A percentile compares a stretch with the other conserved stretches of the same genome.
phyloP scores from a whole-genome alignment of 2,329 filamentous ascomycete genomes.

The Aureobasidium sp. region DNA sequence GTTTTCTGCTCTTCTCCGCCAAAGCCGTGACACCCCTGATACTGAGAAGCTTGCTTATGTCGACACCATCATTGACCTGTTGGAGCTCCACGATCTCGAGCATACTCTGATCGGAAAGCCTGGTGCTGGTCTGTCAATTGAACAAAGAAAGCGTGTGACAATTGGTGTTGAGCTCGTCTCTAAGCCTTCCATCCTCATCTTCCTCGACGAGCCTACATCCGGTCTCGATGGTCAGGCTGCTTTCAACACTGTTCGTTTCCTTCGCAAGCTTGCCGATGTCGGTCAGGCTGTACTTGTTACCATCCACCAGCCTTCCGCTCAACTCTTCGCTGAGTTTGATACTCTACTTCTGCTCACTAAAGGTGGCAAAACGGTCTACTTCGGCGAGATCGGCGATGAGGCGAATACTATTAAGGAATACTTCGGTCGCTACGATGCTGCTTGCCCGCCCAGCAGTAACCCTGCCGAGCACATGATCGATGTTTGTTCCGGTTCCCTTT shows the following conservation, averaged over 20 bases:
- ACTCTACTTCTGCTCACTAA: conserved; percentile 53
- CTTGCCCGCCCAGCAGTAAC: conserved; percentile 43
- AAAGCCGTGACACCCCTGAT: conserved; percentile 46
- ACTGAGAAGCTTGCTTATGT: conserved; percentile 60
- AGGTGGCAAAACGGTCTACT: conserved; percentile 58
- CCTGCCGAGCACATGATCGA: conserved; percentile 47
- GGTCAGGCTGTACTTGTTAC: conserved; percentile 62
- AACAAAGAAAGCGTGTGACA: conserved; percentile 49
- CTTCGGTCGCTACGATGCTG: conserved; percentile 43
- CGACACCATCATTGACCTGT: conserved; percentile 51
- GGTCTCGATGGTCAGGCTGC: conserved; percentile 59
- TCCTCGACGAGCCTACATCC: conserved; percentile 50
- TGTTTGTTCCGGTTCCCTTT: conserved; percentile 31
- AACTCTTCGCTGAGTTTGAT: conserved; percentile 59
- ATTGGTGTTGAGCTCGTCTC: conserved; percentile 49
- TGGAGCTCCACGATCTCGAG: conserved; percentile 60
- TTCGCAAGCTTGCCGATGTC: conserved; percentile 55
- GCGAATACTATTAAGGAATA: conserved; percentile 37
- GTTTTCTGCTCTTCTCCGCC: conserved; percentile 57
- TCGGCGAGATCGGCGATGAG: conserved; percentile 47
- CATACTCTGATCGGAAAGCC: conserved; percentile 54
- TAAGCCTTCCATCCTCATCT: conserved; percentile 52
- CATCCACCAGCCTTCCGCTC: conserved; percentile 61
- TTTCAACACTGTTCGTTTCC: conserved; percentile 55
- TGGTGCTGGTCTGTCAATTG: conserved; percentile 45